Conservation (phyloP, 2,329 filamentous ascomycete species). For the Trichoderma cornu-damae region DNA sequence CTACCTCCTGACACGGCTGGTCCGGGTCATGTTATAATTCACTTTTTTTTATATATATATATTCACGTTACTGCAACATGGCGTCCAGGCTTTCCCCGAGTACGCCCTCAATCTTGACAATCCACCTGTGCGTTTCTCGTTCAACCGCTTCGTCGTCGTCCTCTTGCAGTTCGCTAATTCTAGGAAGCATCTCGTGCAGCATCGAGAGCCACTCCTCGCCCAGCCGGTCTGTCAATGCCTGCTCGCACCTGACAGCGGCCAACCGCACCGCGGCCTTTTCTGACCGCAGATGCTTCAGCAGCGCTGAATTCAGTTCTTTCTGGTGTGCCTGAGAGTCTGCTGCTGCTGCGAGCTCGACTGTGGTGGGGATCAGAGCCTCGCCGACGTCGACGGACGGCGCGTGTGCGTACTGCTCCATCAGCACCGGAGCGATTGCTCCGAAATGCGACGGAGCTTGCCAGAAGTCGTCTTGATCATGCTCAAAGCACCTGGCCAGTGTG, state of each 20-base stretch:
- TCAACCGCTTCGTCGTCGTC: slow-evolving; percentile 95
- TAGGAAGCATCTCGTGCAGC: slow-evolving; percentile 91
- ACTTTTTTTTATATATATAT: too few relatives aligned
- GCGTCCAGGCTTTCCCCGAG: slow-evolving; percentile 85
- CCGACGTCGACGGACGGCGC: slow-evolving; percentile 41
- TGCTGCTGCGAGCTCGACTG: slow-evolving; percentile 73
- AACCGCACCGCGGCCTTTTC: slow-evolving; percentile 68
- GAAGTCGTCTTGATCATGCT: slow-evolving; percentile 90
- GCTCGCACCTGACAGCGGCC: slow-evolving; percentile 76
- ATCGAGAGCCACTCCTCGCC: slow-evolving; percentile 92
- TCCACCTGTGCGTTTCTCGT: slow-evolving; percentile 83
- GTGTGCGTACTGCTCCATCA: slow-evolving; percentile 61
- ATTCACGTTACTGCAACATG: slow-evolving; percentile 69
- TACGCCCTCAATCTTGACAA: slow-evolving; percentile 80
- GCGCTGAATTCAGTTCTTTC: slow-evolving; percentile 74
- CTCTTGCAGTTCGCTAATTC: slow-evolving; percentile 92
- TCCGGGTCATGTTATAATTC: background rate
- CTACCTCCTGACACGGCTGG: background rate
- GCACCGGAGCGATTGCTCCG: slow-evolving; percentile 59
- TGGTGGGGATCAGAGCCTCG: slow-evolving; percentile 62
- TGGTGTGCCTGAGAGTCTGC: slow-evolving; percentile 84
- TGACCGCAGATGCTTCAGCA: slow-evolving; percentile 74
- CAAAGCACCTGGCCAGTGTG: slow-evolving; percentile 70
- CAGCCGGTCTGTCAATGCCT: slow-evolving; percentile 69
- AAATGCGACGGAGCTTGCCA: slow-evolving; percentile 94